These are phyloP conservation scores for Ceratobasidium sp. DNA, from an alignment of 1,284 basidiomycete species.

Conservation along the genomic window DNA sequence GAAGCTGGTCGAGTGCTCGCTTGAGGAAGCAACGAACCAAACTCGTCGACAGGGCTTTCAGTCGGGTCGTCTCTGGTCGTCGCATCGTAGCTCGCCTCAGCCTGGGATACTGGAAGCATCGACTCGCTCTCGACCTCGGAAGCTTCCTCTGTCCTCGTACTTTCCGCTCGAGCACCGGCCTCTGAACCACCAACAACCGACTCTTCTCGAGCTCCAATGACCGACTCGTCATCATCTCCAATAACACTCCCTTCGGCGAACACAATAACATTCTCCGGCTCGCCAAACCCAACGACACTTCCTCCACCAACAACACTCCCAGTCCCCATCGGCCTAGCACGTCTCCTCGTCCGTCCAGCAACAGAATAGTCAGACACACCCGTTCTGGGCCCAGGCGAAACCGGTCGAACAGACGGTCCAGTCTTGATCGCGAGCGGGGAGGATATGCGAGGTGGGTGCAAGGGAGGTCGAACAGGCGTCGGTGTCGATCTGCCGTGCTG, in stretches of 20 bases:
- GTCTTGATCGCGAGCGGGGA: neutral
- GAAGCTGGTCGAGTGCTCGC: neutral
- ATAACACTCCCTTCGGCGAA: neutral
- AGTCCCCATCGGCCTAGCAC: slow-evolving; percentile 27
- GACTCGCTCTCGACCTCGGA: neutral
- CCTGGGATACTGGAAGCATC: too few relatives aligned
- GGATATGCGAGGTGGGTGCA: neutral
- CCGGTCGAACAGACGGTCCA: neutral
- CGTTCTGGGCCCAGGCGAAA: neutral
- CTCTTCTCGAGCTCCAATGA: neutral
- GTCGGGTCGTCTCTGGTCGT: neutral
- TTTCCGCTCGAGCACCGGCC: neutral
- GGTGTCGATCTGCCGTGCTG: neutral
- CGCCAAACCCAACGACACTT: too few relatives aligned
- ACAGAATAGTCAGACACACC: neutral
- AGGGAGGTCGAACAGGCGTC: neutral
- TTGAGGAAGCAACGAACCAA: neutral
- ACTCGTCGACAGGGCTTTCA: neutral
- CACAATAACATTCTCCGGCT: too few relatives aligned
- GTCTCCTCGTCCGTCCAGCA: neutral
- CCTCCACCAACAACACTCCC: neutral
- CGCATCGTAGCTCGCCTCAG: too few relatives aligned
- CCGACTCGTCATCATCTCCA: neutral
- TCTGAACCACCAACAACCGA: neutral
- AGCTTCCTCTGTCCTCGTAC: neutral